Percentiles rank a stretch among this genome's conserved stretches.
These are phyloP conservation scores for Saccharomycopsis sp. DNA, from an alignment of 805 yeast genomes.

Conservation along the genomic window DNA sequence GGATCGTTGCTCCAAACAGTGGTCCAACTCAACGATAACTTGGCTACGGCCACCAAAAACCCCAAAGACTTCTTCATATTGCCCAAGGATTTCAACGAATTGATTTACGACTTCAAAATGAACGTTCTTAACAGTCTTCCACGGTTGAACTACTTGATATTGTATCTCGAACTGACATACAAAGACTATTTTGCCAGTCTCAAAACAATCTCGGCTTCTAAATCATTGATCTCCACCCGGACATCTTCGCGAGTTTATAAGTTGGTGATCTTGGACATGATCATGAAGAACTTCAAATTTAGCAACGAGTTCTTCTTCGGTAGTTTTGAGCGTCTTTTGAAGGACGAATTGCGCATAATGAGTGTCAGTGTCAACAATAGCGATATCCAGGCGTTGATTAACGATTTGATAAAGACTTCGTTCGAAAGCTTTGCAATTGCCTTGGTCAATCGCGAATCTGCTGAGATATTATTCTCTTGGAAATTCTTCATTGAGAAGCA, in stretches of 20 bases:
- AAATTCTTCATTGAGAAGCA: slow-evolving; percentile 38
- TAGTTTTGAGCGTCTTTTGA: slow-evolving; percentile 2
- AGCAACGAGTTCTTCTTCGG: slow-evolving; percentile 8
- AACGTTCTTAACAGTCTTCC: not conserved
- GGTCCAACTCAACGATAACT: not conserved
- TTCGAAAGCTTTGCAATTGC: slow-evolving; percentile 13
- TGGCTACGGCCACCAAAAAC: not conserved
- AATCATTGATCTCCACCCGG: not conserved
- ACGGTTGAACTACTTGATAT: not conserved
- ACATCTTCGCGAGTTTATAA: slow-evolving; percentile 9
- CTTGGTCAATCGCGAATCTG: slow-evolving; percentile 5
- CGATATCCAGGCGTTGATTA: slow-evolving; percentile 8
- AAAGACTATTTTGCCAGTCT: slow-evolving; percentile 4
- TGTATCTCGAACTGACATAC: not conserved
- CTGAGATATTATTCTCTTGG: slow-evolving; percentile 32
- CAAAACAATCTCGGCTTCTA: not conserved
- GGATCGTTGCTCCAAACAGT: slow-evolving; percentile 3
- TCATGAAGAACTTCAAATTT: slow-evolving; percentile 3
- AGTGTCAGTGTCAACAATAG: slow-evolving; percentile 2
- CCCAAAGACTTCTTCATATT: not conserved
- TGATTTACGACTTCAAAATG: slow-evolving; percentile 4
- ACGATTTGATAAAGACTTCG: slow-evolving; percentile 6
- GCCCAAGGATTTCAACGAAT: slow-evolving; percentile 10
- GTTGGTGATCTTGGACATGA: slow-evolving; percentile 12
- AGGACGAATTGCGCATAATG: slow-evolving; percentile 10